phyloP scores from a whole-genome alignment of 2,329 filamentous ascomycete genomes.

The Balansia obtecta region DNA sequence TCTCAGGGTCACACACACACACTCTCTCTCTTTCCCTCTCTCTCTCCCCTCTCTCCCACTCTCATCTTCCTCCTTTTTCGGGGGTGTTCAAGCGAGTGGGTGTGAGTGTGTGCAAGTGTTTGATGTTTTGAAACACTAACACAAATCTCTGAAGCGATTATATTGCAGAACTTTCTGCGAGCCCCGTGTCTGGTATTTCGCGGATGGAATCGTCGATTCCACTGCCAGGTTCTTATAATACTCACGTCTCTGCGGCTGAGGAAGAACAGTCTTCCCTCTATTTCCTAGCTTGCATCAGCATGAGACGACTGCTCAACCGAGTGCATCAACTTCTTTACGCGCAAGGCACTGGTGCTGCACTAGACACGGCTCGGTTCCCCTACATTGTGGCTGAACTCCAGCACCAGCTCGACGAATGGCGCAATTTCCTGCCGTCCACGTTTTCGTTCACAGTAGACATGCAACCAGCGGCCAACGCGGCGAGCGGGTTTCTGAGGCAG shows the following conservation, averaged over 20 bases:
- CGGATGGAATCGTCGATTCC: slow-evolving; percentile 38
- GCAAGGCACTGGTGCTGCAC: slow-evolving; percentile 28
- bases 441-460: slow-evolving; percentile 28
- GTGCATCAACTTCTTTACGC: slow-evolving; percentile 38
- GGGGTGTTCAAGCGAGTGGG: no score
- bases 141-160: slow-evolving; percentile 29
- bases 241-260: slow-evolving; percentile 24
- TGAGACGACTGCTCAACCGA: slow-evolving; percentile 34
- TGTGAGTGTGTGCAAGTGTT: background rate
- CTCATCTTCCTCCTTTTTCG: no score
- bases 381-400: slow-evolving; percentile 34
- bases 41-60: no score
- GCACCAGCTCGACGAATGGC: slow-evolving; percentile 37
- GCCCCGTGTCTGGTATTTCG: slow-evolving; percentile 37
- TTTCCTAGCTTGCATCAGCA: slow-evolving; percentile 40
- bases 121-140: background rate
- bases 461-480: slow-evolving; percentile 22
- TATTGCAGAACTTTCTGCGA: slow-evolving; percentile 36
- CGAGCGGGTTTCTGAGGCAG: slow-evolving; percentile 36
- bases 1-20: no score
- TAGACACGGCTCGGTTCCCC: slow-evolving; percentile 32
- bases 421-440: slow-evolving; percentile 28
- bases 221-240: slow-evolving; percentile 33
- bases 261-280: slow-evolving; percentile 38
- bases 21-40: no score